phyloP scores from a whole-genome alignment of 225 moss, liverwort and hornwort species.

The Pseudisothecium myosuroides region DNA sequence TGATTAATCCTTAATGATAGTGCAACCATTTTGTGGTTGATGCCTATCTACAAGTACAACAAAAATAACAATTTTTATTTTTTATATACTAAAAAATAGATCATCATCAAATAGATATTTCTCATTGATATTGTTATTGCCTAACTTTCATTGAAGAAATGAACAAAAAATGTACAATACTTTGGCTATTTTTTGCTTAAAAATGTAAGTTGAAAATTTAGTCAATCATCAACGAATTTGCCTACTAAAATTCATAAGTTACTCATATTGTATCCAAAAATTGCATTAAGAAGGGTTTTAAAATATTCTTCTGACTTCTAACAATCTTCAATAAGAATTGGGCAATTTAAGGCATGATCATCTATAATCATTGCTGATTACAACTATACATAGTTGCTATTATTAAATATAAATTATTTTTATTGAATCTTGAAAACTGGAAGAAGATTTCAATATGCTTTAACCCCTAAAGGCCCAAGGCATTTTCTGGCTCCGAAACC shows the following conservation, averaged over 20 bases:
- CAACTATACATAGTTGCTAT: neutral
- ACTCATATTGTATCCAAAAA: neutral
- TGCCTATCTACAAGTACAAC: neutral
- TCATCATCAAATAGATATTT: neutral
- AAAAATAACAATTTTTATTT: neutral
- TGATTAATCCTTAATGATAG: neutral
- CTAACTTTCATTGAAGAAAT: neutral
- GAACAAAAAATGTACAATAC: neutral
- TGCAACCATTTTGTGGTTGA: neutral
- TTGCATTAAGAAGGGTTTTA: fast-evolving
- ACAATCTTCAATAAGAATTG: neutral
- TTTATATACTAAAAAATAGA: neutral
- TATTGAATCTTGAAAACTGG: neutral
- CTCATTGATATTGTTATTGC: neutral
- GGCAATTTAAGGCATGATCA: neutral
- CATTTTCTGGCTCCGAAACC: no score
- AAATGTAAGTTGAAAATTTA: neutral
- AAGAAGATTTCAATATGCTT: neutral
- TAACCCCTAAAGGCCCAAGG: no score
- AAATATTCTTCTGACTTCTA: neutral
- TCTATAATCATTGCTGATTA: neutral
- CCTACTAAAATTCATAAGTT: neutral
- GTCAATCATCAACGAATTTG: neutral
- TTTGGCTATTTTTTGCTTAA: neutral
- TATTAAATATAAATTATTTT: neutral